Base-by-base conservation (phyloP, 345 rosid species). In the Moricandia arvensis region DNA sequence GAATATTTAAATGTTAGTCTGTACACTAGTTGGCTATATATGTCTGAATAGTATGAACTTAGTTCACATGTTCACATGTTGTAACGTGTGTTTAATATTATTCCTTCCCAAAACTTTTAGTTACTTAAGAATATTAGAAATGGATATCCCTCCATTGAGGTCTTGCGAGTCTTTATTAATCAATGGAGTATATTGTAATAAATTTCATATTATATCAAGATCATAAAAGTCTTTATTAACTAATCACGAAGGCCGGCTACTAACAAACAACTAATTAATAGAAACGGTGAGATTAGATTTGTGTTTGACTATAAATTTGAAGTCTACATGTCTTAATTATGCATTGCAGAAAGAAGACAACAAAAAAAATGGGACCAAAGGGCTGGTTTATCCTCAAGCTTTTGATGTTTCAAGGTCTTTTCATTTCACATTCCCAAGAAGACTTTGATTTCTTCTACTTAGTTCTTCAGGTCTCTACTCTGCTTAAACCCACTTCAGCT, bases 391-490 rank as follows among this genome's bases (percentile, higher is more conserved):
- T 78, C 8, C 66, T 78, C 63, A 82, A 73, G 76, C 69, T 88
- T 63, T 31, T 87, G 73, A 70, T 80, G 13, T 12, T 89, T 4
- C 89, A 82, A 30, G 71, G 69, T 59, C 86, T 93, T 29, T 84
- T 87, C 15, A 58, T 83, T 75, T 75, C 83, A 34, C 80, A 71
- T 68, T 47, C 53, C 8, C 26, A 38, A 8, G 62, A 30, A 58
- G 61, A 43, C 59, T 93, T 93, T 64, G 95, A 87, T 49, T 49
- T 49, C 57, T 93, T 90, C 90, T 93, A 89, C 93, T 87, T 93
- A 8, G 95, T 89, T 75, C 93, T 83, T 31, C 93, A 47, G 53
- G 53, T 47, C 53, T 47, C 53, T 43, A 43, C 15, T 41, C 49
- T 43, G 49, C 12, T 12, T n/a, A 15, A 43, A 43, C 49, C 49